Percentiles rank a stretch among this genome's conserved stretches.
Evolutionary conservation across 176 grass and related monocot genomes (phyloP).

Genomic region (Phragmites australis): DNA sequence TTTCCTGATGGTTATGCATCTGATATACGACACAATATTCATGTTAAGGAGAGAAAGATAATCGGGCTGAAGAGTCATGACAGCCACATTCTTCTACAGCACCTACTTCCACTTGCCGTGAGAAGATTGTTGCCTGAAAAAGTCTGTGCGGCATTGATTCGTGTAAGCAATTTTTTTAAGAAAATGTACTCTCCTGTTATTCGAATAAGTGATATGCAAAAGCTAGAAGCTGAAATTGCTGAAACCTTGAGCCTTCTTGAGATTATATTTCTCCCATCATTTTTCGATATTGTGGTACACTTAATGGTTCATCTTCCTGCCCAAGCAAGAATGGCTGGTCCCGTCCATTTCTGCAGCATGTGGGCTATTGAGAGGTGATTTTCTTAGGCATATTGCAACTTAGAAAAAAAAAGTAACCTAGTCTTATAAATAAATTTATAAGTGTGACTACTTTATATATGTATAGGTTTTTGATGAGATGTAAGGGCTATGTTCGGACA

Average conservation of each 20-base stretch:
- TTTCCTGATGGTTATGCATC: not conserved
- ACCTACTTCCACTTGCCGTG: not conserved
- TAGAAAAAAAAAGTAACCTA: not conserved
- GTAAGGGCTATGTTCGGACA: too few species aligned
- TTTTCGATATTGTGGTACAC: not conserved
- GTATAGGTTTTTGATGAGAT: too few species aligned
- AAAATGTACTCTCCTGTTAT: not conserved
- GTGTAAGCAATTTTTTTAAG: not conserved
- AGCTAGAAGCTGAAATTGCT: not conserved
- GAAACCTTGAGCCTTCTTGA: conserved; percentile 1
- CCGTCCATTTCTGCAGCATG: not conserved
- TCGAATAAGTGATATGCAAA: not conserved
- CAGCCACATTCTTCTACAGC: not conserved
- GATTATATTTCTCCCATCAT: not conserved
- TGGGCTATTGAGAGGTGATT: not conserved
- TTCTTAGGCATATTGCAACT: not conserved
- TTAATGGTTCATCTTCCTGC: conserved; percentile 7
- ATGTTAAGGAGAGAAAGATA: not conserved
- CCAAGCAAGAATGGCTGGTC: not conserved
- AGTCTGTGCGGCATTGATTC: not conserved
- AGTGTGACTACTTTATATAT: not conserved
- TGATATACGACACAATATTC: not conserved
- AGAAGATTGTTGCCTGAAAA: not conserved
- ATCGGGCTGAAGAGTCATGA: not conserved
- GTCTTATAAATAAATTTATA: not conserved